phyloP scores from a whole-genome alignment of 306 rosid genomes.

The barrel medic (Medicago truncatula) region MtrunA17r5.0-ANR NC_053045.1:35370501-35371000 shows the following conservation, averaged over 20 bases:
- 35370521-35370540: conserved; percentile 85
- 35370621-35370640: conserved; percentile 84
- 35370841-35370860: conserved; percentile 51
- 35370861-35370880: conserved; percentile 73
- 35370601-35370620: conserved; percentile 78
- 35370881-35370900: conserved; percentile 47
- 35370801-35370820: conserved; percentile 12
- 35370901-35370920: conserved; percentile 67
- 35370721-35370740: not conserved
- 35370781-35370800: conserved; percentile 67
- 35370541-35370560: conserved; percentile 87
- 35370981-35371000: not conserved
- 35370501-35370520: conserved; percentile 79
- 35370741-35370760: conserved; percentile 29
- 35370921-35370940: conserved; percentile 59
- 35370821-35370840: conserved; percentile 51
- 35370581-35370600: conserved; percentile 80
- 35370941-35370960: conserved; percentile 51
- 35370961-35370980: conserved; percentile 50
- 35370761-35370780: conserved; percentile 21
- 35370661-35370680: conserved; percentile 69
- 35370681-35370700: conserved; percentile 60
- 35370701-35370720: conserved; percentile 2
- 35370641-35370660: conserved; percentile 69
- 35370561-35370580: conserved; percentile 88